phyloP scores from a whole-genome alignment of 176 grass and related monocot species.

The Melocanna baccifera region DNA sequence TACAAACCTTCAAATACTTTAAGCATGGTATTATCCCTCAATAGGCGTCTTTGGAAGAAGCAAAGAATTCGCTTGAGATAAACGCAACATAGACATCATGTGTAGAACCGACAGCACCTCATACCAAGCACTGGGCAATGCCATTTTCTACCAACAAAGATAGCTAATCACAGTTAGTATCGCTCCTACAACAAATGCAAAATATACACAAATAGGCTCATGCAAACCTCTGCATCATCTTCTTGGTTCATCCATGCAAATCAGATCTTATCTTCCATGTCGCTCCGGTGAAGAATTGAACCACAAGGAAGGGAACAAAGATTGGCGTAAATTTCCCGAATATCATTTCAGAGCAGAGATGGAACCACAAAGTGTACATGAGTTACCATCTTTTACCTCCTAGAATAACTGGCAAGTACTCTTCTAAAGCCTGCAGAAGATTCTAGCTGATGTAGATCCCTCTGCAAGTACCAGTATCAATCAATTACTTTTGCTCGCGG shows the following conservation, averaged over 20 bases:
- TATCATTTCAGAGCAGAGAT: not conserved
- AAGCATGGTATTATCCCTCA: slow-evolving; percentile 66
- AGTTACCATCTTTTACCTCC: slow-evolving; percentile 67
- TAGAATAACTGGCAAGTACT: slow-evolving; percentile 71
- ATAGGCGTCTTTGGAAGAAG: slow-evolving; percentile 81
- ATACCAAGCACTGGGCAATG: slow-evolving; percentile 80
- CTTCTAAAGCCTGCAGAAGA: slow-evolving; percentile 67
- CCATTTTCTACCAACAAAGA: slow-evolving; percentile 51
- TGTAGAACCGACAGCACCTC: slow-evolving; percentile 85
- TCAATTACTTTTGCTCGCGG: slow-evolving; percentile 2
- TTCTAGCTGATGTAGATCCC: slow-evolving; percentile 50
- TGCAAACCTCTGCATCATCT: slow-evolving; percentile 72
- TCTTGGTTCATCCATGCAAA: slow-evolving; percentile 93
- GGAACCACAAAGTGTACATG: not conserved
- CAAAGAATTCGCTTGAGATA: slow-evolving; percentile 68
- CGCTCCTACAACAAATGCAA: not conserved
- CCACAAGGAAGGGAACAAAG: not conserved
- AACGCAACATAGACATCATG: slow-evolving; percentile 67
- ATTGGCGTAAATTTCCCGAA: not conserved
- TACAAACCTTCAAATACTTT: slow-evolving; percentile 79
- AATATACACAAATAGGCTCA: not conserved
- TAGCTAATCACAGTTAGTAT: not conserved
- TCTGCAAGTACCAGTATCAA: slow-evolving; percentile 26
- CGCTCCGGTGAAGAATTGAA: slow-evolving; percentile 26
- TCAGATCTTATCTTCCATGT: slow-evolving; percentile 60